These are phyloP conservation scores for Ensete ventricosum DNA, from an alignment of 176 grass and related monocot genomes.

Conservation along the genomic window DNA sequence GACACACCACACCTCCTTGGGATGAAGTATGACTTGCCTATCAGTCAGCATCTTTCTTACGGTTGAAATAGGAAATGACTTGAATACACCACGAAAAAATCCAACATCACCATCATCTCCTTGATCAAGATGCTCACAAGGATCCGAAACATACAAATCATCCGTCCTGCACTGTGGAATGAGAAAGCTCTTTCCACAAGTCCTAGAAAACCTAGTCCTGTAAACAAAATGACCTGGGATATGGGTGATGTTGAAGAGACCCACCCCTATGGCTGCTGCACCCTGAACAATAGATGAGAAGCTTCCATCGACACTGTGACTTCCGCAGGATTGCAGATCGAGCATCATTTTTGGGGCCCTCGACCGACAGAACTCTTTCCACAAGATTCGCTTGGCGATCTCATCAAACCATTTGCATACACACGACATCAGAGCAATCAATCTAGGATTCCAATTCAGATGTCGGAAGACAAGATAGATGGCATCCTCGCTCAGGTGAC, in stretches of 20 bases:
- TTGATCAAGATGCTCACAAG: conserved; percentile 91
- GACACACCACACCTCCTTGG: conserved; percentile 70
- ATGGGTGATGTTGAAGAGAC: conserved; percentile 49
- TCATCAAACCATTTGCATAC: conserved; percentile 99
- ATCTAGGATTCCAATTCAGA: conserved; percentile 89
- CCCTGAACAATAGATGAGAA: conserved; percentile 92
- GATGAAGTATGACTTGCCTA: conserved; percentile 70
- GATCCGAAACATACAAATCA: conserved; percentile 86
- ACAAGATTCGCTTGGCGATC: conserved; percentile 65
- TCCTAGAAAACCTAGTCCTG: conserved; percentile 78
- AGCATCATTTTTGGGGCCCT: conserved; percentile 98
- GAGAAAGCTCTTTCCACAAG: conserved; percentile 76
- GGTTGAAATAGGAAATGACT: conserved; percentile 75
- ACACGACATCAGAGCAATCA: conserved; percentile 75
- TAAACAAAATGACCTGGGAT: conserved; percentile 68
- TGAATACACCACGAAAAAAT: conserved; percentile 89
- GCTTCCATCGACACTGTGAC: conserved; percentile 88
- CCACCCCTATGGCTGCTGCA: conserved; percentile 48
- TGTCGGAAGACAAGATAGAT: conserved; percentile 82
- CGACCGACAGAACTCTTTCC: conserved; percentile 92
- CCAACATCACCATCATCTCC: conserved; percentile 93
- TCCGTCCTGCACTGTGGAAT: conserved; percentile 67
- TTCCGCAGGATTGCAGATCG: conserved; percentile 75
- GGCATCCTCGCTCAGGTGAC: conserved; percentile 83
- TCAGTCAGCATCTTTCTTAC: conserved; percentile 89